Evolutionary conservation across 2,329 filamentous ascomycete genomes (phyloP), one percentile per base, ranked within the genome.

Genomic region (Lachnellula willkommii): DNA sequence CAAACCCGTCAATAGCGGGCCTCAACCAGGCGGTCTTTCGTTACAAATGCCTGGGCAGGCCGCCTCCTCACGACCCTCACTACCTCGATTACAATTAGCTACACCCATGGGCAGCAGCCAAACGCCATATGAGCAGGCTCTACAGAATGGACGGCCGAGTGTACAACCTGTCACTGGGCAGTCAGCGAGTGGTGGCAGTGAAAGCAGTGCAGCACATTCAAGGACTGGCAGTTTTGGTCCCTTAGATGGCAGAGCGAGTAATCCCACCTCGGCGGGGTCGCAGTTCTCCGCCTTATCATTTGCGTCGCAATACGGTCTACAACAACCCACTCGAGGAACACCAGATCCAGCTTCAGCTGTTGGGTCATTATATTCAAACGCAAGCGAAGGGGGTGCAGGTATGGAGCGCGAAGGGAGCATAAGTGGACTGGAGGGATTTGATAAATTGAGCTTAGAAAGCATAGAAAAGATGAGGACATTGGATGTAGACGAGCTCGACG

Each of bases 401-500:
- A 94, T 95, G 88, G 89, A 95, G 72, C 78, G 89, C 60, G 90
- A 95, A 62, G 83, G 83, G 63, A 95, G 90, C 68, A 80, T 89
- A 72, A 88, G 90, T 66, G 86, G 86, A 4, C 76, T 94, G 2
- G 85, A 83, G 2, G 83, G 86, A 65, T 84, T 96, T 56, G 90
- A 95, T 62, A 86, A 92, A 71, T 73, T 95, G 65, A 88, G 83
- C 47, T 43, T 58, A 82, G 55, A 57, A 66, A 88, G 83, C 50
- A 71, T 94, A 47, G 91, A 96, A 63, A 91, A 87, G 72, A 90
- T 90, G 37, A 81, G 89, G 61, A 88, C 86, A 24, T 75, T 93
- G 40, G 94, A 99, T 71, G 93, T 96, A 4, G 93, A 96, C 66
- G 93, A 97, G 64, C 75, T 99, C 49, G 93, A 97, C 69, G 92